Evolutionary conservation across 2,329 filamentous ascomycete genomes (phyloP), one percentile per base, ranked within the genome.

Genomic region (Ophiostoma ips): DNA sequence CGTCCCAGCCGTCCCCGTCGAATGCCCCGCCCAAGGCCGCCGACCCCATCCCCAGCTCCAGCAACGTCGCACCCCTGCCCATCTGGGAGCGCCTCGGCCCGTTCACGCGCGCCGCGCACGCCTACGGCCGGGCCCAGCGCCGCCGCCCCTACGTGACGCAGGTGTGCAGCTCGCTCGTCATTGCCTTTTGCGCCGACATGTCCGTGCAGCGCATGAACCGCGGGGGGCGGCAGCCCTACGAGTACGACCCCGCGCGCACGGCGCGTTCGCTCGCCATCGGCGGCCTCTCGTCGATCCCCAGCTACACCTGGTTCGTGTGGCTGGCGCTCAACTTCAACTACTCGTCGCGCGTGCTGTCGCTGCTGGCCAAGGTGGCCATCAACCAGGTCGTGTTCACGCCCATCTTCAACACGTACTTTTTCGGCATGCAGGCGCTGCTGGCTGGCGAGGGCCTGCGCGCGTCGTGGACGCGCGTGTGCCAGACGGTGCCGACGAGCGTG

Each of bases 271-370:
- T 95, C 59, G 62, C 79, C 3, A 90, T 95, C 51, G 87, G 87
- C 3, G 79, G 76, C 2, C 67, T 83, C 45, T 77, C 76, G 11
- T 80, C 83, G 16, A 85, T 95, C 52, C 89, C 89, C 1, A 77
- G 76, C 43, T 95, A 89, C 62, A 77, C 78, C 58, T 95, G 88
- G 88, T 85, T 87, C 67, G 71, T 89, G 57, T 94, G 83, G 66
- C 75, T 95, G 13, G 82, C 84, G 38, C 72, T 77, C 52, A 75
- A 81, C 65, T 95, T 95, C 75, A 95, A 95, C 68, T 94, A 86
- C 66, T 58, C 77, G 8, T 89, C 84, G 30, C 82, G 81, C 57
- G 58, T 76, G 35, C 65, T 86, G 46, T 88, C 84, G 2, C 72
- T 95, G 31, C 71, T 72, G 30, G 79, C 79, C 50, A 94, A 95